phyloP scores from a whole-genome alignment of 352 stramenopile genomes.

The Phytopythium vexans region DNA sequence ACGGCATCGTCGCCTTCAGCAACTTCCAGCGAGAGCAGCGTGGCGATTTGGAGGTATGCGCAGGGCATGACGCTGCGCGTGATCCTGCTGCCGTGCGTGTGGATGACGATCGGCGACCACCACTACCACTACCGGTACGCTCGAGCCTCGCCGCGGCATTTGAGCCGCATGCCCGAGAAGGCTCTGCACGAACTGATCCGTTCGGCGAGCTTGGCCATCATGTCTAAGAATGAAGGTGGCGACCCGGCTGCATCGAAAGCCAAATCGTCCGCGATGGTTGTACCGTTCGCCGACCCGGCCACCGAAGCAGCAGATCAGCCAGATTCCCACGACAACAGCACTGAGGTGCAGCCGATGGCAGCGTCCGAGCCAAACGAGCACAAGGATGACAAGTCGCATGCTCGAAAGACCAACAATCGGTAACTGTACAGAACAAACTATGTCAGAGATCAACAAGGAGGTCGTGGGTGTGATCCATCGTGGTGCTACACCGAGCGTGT shows the following conservation, averaged over 20 bases:
- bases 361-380: too few species aligned
- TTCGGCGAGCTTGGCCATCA: neutral
- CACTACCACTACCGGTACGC: constrained; percentile 7
- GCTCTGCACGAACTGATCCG: constrained; percentile 3
- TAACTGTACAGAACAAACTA: too few species aligned
- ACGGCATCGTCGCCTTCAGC: too few species aligned
- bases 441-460: too few species aligned
- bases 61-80: neutral
- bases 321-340: too few species aligned
- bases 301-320: too few species aligned
- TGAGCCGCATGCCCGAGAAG: neutral
- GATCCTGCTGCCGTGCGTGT: constrained; percentile 15
- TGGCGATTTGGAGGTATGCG: neutral
- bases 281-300: neutral
- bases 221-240: neutral
- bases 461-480: too few species aligned
- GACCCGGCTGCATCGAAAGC: neutral
- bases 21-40: too few species aligned
- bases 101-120: constrained; percentile 26
- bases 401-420: too few species aligned
- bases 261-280: neutral
- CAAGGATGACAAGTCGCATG: too few species aligned
- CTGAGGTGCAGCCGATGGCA: too few species aligned
- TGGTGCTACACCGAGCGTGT: too few species aligned
- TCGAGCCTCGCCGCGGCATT: neutral